A percentile compares a stretch with the other conserved stretches of the same genome.
phyloP scores from a whole-genome alignment of 768 basidiomycete genomes.

The Suillus cothurnatus region DNA sequence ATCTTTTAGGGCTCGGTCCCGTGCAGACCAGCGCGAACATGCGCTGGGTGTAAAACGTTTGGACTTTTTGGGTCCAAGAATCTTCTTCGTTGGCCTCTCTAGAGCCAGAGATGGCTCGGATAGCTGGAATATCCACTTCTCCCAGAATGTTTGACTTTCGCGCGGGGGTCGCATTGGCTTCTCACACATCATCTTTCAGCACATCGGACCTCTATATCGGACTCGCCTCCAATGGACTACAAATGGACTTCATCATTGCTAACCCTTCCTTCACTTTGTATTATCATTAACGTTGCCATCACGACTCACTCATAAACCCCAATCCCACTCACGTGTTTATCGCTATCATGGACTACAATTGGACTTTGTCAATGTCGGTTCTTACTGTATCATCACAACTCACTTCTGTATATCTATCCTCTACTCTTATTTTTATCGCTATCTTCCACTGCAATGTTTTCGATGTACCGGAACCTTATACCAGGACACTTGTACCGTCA shows the following conservation, averaged over 20 bases:
- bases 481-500: neutral
- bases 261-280: neutral
- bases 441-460: neutral
- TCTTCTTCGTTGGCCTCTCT: slow-evolving; percentile 34
- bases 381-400: neutral
- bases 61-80: slow-evolving; percentile 37
- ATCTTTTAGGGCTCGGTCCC: slow-evolving; percentile 30
- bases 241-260: neutral
- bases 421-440: slow-evolving; percentile 1
- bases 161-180: neutral
- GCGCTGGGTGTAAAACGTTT: slow-evolving; percentile 42
- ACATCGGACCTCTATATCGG: neutral
- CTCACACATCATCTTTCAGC: neutral
- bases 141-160: slow-evolving; percentile 18
- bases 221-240: neutral
- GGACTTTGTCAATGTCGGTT: neutral
- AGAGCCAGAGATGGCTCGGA: slow-evolving; percentile 28
- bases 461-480: neutral
- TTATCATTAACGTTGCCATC: neutral
- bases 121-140: slow-evolving; percentile 32
- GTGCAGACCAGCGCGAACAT: slow-evolving; percentile 36
- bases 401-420: neutral
- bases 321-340: neutral
- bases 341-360: neutral
- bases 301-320: neutral